Evolutionary conservation across 179 eudicot species (phyloP).

Genomic region (Vitellaria paradoxa): DNA sequence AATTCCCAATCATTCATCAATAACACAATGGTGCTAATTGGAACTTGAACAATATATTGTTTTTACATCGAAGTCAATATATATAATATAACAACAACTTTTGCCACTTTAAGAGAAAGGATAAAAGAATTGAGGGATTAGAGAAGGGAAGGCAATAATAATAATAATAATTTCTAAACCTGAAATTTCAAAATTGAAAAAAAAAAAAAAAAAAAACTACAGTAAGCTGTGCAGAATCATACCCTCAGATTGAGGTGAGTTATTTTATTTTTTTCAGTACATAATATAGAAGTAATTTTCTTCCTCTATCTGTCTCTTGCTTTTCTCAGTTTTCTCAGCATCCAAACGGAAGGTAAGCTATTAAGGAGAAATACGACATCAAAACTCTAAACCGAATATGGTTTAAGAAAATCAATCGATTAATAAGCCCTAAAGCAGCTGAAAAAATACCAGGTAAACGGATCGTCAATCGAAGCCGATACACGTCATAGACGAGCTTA

Average conservation of each 20-base stretch:
- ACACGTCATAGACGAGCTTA: not conserved
- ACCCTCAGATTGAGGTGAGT: not conserved
- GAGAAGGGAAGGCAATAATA: too few species aligned
- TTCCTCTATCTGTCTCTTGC: not conserved
- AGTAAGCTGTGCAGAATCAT: not conserved
- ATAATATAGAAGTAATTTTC: not conserved
- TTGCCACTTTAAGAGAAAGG: not conserved
- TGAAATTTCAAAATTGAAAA: not conserved
- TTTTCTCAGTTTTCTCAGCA: not conserved
- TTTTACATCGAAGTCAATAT: not conserved
- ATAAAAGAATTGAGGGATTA: not conserved
- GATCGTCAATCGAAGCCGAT: conserved; percentile 3
- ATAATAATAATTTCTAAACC: not conserved
- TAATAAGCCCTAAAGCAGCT: conserved; percentile 2
- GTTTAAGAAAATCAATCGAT: not conserved
- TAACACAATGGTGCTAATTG: not conserved
- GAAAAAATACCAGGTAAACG: not conserved
- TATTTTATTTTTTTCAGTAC: not conserved
- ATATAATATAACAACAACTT: not conserved
- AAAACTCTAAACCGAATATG: not conserved
- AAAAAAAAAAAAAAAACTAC: not conserved
- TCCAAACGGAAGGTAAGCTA: not conserved
- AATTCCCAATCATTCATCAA: not conserved
- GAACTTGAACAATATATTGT: not conserved
- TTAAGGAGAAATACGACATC: not conserved